Percentiles rank a stretch among this genome's conserved stretches.
phyloP scores from a whole-genome alignment of 305 asterid genomes.

The Rubia occidens region DNA sequence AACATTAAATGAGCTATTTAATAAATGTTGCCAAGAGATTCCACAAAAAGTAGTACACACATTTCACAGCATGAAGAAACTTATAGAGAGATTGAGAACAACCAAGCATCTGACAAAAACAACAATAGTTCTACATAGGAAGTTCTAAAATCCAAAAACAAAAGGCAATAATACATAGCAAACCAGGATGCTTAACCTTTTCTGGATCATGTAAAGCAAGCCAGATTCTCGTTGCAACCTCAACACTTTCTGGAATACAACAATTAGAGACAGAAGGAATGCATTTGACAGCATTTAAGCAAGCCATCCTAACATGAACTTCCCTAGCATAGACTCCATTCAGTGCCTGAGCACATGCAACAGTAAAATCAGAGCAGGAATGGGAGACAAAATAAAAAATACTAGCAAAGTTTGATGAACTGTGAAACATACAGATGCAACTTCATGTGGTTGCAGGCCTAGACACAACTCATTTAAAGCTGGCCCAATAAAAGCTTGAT shows the following conservation, averaged over 20 bases:
- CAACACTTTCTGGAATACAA: slow-evolving; percentile 70
- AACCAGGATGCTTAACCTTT: slow-evolving; percentile 41
- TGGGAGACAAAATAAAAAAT: slow-evolving; percentile 14
- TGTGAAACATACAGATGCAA: slow-evolving; percentile 66
- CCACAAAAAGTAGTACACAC: background rate
- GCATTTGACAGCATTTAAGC: slow-evolving; percentile 93
- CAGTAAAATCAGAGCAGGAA: slow-evolving; percentile 15
- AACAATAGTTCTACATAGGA: background rate
- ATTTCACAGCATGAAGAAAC: background rate
- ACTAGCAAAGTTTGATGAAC: slow-evolving; percentile 20
- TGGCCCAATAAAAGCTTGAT: slow-evolving; percentile 68
- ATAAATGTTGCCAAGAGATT: background rate
- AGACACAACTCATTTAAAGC: slow-evolving; percentile 94
- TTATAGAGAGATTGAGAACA: background rate
- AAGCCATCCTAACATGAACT: slow-evolving; percentile 83
- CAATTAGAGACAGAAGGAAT: slow-evolving; percentile 88
- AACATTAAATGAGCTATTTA: no score
- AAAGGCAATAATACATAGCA: background rate
- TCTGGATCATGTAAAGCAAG: slow-evolving; percentile 94
- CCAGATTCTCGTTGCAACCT: slow-evolving; percentile 93
- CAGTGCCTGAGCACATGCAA: slow-evolving; percentile 55
- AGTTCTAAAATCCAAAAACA: slow-evolving; percentile 4
- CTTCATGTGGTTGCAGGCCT: slow-evolving; percentile 87
- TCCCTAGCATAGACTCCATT: slow-evolving; percentile 91
- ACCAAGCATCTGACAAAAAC: background rate